These are phyloP conservation scores for Lipomyces oligophaga DNA, from an alignment of 805 yeast species.

Conservation along the genomic window DNA sequence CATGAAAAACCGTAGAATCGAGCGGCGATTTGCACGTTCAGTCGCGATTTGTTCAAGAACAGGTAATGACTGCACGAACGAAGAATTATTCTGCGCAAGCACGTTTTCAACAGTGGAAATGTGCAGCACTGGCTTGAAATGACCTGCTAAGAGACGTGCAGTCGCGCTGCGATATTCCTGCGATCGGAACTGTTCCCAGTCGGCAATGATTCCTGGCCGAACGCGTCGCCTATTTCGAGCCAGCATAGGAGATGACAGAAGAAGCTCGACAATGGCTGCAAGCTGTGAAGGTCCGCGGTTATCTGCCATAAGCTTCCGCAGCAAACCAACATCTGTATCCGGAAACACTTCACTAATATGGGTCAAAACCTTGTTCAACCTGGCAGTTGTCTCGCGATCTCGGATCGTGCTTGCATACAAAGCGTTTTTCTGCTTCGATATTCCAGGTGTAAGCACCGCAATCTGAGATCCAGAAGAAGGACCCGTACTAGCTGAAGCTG, in stretches of 20 bases:
- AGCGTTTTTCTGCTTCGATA: no score
- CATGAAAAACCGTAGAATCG: conserved; percentile 9
- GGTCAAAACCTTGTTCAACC: conserved; percentile 14
- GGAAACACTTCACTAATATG: conserved; percentile 22
- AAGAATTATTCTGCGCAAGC: conserved; percentile 17
- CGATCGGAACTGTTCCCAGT: conserved; percentile 23
- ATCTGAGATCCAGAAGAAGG: no score
- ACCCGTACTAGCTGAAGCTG: no score
- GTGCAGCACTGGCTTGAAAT: conserved; percentile 12
- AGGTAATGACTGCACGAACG: conserved; percentile 15
- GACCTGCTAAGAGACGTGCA: conserved; percentile 3
- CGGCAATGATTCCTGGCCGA: conserved; percentile 8
- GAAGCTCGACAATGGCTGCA: conserved; percentile 19
- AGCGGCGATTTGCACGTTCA: conserved; percentile 14
- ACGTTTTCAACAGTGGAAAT: conserved; percentile 15
- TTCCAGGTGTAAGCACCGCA: no score
- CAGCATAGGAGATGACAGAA: conserved; percentile 17
- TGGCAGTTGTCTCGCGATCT: conserved; percentile 2
- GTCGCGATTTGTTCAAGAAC: conserved; percentile 13
- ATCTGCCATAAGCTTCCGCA: conserved; percentile 20
- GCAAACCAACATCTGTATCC: conserved; percentile 22
- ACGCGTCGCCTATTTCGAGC: conserved; percentile 11
- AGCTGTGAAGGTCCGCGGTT: conserved; percentile 24
- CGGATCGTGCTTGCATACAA: conserved; percentile 7
- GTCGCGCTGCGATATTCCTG: conserved; percentile 20